Evolutionary conservation across 164 flowering plant species (phyloP).

Genomic region (Cinnamomum chago): DNA sequence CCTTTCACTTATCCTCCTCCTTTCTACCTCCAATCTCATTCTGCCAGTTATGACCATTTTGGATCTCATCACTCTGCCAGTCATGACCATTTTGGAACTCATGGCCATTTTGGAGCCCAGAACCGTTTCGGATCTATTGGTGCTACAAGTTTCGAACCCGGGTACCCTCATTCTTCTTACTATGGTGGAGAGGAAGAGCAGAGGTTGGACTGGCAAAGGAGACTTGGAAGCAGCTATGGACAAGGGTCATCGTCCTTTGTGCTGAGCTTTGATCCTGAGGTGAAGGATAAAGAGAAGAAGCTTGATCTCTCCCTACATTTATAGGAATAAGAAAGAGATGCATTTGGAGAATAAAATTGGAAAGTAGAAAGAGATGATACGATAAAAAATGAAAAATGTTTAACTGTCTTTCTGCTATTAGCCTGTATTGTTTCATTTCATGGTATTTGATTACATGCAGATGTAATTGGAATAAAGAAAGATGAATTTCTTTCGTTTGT

Average conservation of each 20-base stretch:
- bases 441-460: too few relatives aligned
- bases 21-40: slow-evolving; percentile 29
- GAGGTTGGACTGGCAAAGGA: slow-evolving; percentile 42
- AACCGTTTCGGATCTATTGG: slow-evolving; percentile 16
- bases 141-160: slow-evolving; percentile 18
- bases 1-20: slow-evolving; percentile 25
- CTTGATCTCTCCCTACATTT: slow-evolving; percentile 39
- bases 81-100: slow-evolving; percentile 33
- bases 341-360: too few relatives aligned
- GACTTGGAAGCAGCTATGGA: slow-evolving; percentile 14
- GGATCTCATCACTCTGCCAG: slow-evolving; percentile 4
- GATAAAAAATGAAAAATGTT: too few relatives aligned
- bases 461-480: too few relatives aligned
- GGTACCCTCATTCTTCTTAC: slow-evolving; percentile 3
- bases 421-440: too few relatives aligned
- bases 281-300: slow-evolving; percentile 20
- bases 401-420: too few relatives aligned
- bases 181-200: slow-evolving; percentile 25
- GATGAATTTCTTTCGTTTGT: too few relatives aligned
- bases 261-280: slow-evolving; percentile 14
- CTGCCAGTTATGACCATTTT: slow-evolving; percentile 45
- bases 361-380: too few relatives aligned
- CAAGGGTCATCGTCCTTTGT: neutral
- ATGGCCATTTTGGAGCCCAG: slow-evolving; percentile 28
- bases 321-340: slow-evolving; percentile 2